A percentile compares a stretch with the other conserved stretches of the same genome.
Evolutionary conservation across 1,139 yeast genomes (phyloP).

Genomic region (Sugiyamaella castrensis): DNA sequence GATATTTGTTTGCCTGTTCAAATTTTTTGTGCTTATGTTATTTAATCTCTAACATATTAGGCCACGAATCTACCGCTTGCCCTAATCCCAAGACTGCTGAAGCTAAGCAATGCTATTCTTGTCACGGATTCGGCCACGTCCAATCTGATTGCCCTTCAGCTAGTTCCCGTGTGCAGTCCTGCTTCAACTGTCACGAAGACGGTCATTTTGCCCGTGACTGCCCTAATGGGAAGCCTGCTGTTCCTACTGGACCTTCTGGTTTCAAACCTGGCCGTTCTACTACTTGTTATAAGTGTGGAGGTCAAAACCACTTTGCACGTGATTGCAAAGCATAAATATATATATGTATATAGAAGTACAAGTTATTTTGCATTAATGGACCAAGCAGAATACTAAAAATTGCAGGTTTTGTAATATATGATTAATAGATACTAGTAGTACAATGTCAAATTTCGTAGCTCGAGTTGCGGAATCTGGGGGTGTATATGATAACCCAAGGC

Average conservation of each 20-base stretch:
- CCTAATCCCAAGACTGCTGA: conserved; percentile 81
- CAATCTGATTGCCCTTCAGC: conserved; percentile 58
- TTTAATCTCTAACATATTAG: conserved; percentile 31
- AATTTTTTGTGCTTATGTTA: no score
- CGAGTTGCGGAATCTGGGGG: background rate
- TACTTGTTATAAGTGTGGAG: conserved; percentile 89
- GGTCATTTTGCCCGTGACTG: conserved; percentile 76
- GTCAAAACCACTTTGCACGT: conserved; percentile 89
- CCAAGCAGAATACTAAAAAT: no score
- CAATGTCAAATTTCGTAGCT: background rate
- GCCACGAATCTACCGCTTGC: conserved; percentile 84
- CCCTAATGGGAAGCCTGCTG: conserved; percentile 38
- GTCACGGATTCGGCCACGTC: conserved; percentile 69
- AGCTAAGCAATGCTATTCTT: conserved; percentile 81
- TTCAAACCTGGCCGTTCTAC: conserved; percentile 36
- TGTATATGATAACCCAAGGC: no score
- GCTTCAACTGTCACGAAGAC: conserved; percentile 61
- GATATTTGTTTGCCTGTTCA: background rate
- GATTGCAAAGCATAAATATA: conserved; percentile 66
- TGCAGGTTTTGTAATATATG: no score
- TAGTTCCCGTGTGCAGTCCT: conserved; percentile 15
- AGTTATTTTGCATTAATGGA: no score
- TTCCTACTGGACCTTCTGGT: conserved; percentile 29
- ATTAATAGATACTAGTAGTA: no score
- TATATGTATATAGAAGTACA: no score